phyloP scores from a whole-genome alignment of 2,329 filamentous ascomycete genomes.

The Westerdykella aurantiaca region DNA sequence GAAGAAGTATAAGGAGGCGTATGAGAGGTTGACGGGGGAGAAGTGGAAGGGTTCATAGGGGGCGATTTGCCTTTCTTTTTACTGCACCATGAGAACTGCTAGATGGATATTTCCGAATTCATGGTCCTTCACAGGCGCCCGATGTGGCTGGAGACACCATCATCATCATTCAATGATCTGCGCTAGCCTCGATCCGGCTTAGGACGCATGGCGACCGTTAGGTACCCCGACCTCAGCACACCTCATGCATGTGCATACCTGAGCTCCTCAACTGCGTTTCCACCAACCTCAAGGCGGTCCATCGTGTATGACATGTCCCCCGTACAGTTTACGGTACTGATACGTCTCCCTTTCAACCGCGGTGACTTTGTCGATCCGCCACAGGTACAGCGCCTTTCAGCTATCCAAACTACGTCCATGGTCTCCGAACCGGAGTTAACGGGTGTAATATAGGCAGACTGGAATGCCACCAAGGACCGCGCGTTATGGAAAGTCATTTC shows the following conservation, averaged over 20 bases:
- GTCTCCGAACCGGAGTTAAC: neutral
- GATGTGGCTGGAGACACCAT: no score
- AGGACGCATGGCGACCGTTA: no score
- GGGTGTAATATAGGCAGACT: conserved; percentile 61
- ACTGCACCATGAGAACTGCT: no score
- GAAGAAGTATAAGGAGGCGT: conserved; percentile 71
- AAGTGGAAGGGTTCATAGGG: conserved; percentile 3
- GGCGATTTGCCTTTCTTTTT: neutral
- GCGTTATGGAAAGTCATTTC: conserved; percentile 87
- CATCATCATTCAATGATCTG: no score
- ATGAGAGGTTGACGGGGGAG: conserved; percentile 59
- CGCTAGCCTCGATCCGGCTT: no score
- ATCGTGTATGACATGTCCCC: conserved; percentile 16
- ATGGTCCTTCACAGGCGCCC: no score
- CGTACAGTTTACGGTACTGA: conserved; percentile 63
- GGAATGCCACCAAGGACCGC: conserved; percentile 82
- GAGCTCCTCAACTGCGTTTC: no score
- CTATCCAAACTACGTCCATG: neutral
- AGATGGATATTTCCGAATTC: no score
- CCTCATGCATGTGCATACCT: no score
- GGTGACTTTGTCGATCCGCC: conserved; percentile 87
- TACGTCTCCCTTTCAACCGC: conserved; percentile 82
- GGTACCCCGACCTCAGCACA: no score
- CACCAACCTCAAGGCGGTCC: no score
- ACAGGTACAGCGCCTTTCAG: conserved; percentile 53